These are phyloP conservation scores for Priceomyces haplophilus DNA, from an alignment of 805 yeast genomes.

Conservation along the genomic window DNA sequence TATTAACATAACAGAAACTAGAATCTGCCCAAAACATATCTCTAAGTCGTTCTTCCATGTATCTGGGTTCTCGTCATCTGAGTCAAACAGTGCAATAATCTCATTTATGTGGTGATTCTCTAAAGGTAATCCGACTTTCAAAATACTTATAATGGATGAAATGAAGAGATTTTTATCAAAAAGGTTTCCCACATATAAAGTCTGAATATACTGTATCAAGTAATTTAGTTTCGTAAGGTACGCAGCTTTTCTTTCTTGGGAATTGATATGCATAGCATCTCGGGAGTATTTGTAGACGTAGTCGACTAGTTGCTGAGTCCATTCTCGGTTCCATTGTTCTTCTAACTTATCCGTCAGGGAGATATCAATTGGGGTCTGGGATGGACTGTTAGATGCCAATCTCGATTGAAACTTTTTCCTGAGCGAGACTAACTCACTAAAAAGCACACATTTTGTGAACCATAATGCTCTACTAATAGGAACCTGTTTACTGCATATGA, in stretches of 20 bases:
- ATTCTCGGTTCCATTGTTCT: slow-evolving; percentile 71
- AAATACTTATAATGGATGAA: slow-evolving; percentile 57
- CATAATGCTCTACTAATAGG: slow-evolving; percentile 85
- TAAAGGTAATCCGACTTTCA: slow-evolving; percentile 38
- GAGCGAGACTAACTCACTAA: slow-evolving; percentile 55
- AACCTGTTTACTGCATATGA: slow-evolving; percentile 60
- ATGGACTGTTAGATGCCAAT: slow-evolving; percentile 6
- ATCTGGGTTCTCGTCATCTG: slow-evolving; percentile 17
- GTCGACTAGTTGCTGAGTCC: slow-evolving; percentile 82
- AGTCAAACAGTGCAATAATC: slow-evolving; percentile 18
- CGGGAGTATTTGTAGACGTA: slow-evolving; percentile 52
- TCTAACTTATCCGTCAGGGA: slow-evolving; percentile 34
- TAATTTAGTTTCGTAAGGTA: slow-evolving; percentile 59
- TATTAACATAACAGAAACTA: slow-evolving; percentile 45
- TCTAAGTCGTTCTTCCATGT: slow-evolving; percentile 17
- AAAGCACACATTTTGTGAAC: slow-evolving; percentile 85
- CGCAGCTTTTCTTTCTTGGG: slow-evolving; percentile 28
- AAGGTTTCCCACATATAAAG: slow-evolving; percentile 66
- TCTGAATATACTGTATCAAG: slow-evolving; percentile 54
- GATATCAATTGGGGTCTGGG: slow-evolving; percentile 5
- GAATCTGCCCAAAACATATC: slow-evolving; percentile 33
- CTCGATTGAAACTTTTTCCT: slow-evolving; percentile 29
- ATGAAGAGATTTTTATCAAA: slow-evolving; percentile 62
- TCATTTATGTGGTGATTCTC: slow-evolving; percentile 24
- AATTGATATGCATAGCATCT: slow-evolving; percentile 27